phyloP scores from a whole-genome alignment of 495 filamentous ascomycete genomes.

The Neohortaea acidophila region DNA sequence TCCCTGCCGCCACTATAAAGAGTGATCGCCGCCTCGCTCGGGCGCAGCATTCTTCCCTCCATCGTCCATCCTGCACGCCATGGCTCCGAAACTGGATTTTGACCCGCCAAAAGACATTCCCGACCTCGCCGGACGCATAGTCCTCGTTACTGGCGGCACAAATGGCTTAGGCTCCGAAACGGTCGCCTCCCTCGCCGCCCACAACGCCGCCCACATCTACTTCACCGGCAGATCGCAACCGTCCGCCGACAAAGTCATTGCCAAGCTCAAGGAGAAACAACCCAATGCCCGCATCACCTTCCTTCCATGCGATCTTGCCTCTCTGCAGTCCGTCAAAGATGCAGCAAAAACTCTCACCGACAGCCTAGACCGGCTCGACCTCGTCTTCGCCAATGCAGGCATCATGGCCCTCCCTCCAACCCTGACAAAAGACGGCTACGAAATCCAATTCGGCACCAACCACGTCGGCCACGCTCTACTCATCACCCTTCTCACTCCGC shows the following conservation, averaged over 20 bases:
- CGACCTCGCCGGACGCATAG: slow-evolving; percentile 2
- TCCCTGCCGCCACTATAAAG: too few species aligned
- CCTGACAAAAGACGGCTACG: slow-evolving; percentile 17
- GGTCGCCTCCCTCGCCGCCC: slow-evolving; percentile 11
- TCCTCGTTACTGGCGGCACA: slow-evolving; percentile 7
- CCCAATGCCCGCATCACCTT: slow-evolving; percentile 9
- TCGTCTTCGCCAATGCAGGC: slow-evolving; percentile 15
- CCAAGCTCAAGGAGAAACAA: slow-evolving; percentile 3
- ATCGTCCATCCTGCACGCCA: neutral
- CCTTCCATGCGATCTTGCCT: slow-evolving; percentile 15
- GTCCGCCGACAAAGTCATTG: slow-evolving; percentile 10
- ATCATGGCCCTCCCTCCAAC: slow-evolving; percentile 16
- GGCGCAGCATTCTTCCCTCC: neutral
- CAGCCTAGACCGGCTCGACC: slow-evolving; percentile 11
- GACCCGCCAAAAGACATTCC: slow-evolving; percentile 5
- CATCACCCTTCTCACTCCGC: slow-evolving; percentile 16
- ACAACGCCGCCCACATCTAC: slow-evolving; percentile 11
- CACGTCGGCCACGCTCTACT: slow-evolving; percentile 18
- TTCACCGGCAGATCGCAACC: slow-evolving; percentile 13
- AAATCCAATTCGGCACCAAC: slow-evolving; percentile 20
- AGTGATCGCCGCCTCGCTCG: neutral
- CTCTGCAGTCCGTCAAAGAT: slow-evolving; percentile 9
- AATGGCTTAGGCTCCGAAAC: slow-evolving; percentile 14
- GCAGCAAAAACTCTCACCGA: slow-evolving; percentile 10
- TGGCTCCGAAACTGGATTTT: slow-evolving; percentile 1